Evolutionary conservation across 805 yeast species (phyloP), one percentile per base, ranked within the genome.

Genomic region (Metschnikowia picachoensis): DNA sequence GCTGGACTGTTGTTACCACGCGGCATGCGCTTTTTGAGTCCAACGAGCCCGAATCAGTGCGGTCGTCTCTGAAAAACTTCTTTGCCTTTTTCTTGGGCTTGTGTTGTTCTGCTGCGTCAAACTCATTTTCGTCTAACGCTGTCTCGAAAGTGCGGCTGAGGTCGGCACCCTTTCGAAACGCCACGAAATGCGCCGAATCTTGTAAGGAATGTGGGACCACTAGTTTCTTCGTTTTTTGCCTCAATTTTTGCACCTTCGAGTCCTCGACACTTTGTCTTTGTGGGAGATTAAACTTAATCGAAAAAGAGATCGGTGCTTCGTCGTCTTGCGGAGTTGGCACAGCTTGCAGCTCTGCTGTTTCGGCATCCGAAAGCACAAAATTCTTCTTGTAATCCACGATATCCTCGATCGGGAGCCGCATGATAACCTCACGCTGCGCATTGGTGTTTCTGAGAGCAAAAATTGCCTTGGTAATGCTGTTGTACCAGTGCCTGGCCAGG

Each of bases 401-500:
- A 56, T 84, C 85, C 31, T 72, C 77, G 25, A 85, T 58, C 0
- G 97, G 97, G 4, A 92, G 79, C 55, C 86, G 85, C 15, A 91
- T 70, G 16, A 86, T 78, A 12, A 88, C 94, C 49, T 83, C 83
- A 54, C 83, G 83, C 12, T 83, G 83, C 20, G 76, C 71, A 61
- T 87, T 86, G 44, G 85, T 74, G 35, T 85, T 76, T 1, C 90
- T 74, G 15, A 63, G 53, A 43, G 63, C 65, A 65, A 92, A 92
- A 2, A 88, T 80, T 43, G 84, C 83, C 57, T 86, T 88, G 52
- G 85, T 87, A 37, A 92, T 64, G 9, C 76, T 67, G 43, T 83
- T 81, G 38, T 79, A 83, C 98, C 98, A 92, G 14, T 83, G 77
- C 48, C 86, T 74, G 0, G 97, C 97, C 7, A 83, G 68, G 50